These are phyloP conservation scores for Podosphaera fusca DNA, from an alignment of 2,329 filamentous ascomycete species.

Conservation along the genomic window DNA sequence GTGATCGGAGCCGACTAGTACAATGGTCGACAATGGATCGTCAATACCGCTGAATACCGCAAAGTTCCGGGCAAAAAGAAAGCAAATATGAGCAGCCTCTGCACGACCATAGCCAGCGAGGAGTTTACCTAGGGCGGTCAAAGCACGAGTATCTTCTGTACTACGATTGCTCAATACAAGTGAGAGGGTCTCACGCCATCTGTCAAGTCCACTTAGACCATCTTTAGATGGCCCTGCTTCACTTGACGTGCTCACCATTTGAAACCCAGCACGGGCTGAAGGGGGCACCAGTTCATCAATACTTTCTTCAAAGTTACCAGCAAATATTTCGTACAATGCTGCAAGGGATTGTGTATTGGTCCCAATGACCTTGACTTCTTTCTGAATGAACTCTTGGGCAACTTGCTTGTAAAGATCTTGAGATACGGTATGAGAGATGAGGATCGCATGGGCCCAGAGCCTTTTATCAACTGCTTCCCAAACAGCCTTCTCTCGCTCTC, in stretches of 20 bases:
- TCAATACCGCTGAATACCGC: slow-evolving; percentile 63
- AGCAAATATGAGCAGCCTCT: slow-evolving; percentile 87
- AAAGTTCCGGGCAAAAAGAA: slow-evolving; percentile 54
- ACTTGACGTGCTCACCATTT: slow-evolving; percentile 61
- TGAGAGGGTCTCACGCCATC: slow-evolving; percentile 78
- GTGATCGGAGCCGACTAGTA: slow-evolving; percentile 71
- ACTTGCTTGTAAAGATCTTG: slow-evolving; percentile 79
- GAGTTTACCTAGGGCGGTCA: slow-evolving; percentile 61
- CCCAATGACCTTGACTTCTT: slow-evolving; percentile 68
- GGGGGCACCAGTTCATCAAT: slow-evolving; percentile 87
- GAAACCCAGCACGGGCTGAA: slow-evolving; percentile 75
- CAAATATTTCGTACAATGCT: slow-evolving; percentile 79
- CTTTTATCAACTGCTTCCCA: slow-evolving; percentile 86
- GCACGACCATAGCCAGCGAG: slow-evolving; percentile 66
- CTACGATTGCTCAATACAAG: slow-evolving; percentile 78
- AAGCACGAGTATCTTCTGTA: slow-evolving; percentile 49
- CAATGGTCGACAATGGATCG: slow-evolving; percentile 55
- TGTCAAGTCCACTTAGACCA: slow-evolving; percentile 64
- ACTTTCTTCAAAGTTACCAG: slow-evolving; percentile 82
- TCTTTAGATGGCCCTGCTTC: slow-evolving; percentile 40
- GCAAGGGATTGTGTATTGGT: slow-evolving; percentile 71
- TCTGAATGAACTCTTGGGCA: slow-evolving; percentile 81
- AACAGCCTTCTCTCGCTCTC: slow-evolving; percentile 73
- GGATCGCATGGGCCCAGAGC: slow-evolving; percentile 88
- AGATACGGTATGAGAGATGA: slow-evolving; percentile 59